These are phyloP conservation scores for Crithidia brevicula DNA, from an alignment of 208 protist genomes.

Conservation along the genomic window DNA sequence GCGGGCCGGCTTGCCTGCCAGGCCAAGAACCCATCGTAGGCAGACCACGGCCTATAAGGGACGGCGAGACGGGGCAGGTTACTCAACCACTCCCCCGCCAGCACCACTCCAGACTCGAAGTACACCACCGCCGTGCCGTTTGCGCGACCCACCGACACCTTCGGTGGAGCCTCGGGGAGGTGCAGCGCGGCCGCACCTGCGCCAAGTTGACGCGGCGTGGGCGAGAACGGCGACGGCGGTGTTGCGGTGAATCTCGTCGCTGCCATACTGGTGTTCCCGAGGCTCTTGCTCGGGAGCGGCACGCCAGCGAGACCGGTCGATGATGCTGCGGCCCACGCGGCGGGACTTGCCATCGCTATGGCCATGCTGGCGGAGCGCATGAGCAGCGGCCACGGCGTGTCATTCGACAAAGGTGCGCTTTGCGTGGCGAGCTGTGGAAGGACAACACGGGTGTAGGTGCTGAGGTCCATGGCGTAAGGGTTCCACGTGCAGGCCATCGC, in stretches of 20 bases:
- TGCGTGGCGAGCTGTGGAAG: constrained; percentile 24
- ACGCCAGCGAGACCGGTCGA: no score
- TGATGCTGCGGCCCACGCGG: background rate
- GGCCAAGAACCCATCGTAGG: constrained; percentile 51
- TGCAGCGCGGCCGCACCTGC: constrained; percentile 21
- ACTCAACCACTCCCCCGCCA: constrained; percentile 56
- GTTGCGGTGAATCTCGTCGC: background rate
- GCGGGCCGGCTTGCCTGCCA: constrained; percentile 26
- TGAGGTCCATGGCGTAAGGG: constrained; percentile 23
- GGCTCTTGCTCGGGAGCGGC: background rate
- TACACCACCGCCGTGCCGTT: constrained; percentile 51
- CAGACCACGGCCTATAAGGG: constrained; percentile 61
- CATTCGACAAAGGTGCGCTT: constrained; percentile 21
- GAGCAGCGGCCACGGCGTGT: constrained; percentile 31
- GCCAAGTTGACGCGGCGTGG: constrained; percentile 17
- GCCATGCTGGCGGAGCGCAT: constrained; percentile 27
- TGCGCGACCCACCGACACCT: constrained; percentile 36
- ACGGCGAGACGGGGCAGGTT: constrained; percentile 63
- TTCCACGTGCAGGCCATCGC: constrained; percentile 29
- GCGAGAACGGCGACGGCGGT: background rate
- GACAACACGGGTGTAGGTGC: constrained; percentile 25
- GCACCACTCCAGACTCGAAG: constrained; percentile 65
- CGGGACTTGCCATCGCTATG: background rate
- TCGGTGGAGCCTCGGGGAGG: constrained; percentile 20
- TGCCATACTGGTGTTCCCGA: background rate